These are phyloP conservation scores for Salix dunnii DNA, from an alignment of 345 rosid genomes.

Conservation along the genomic window DNA sequence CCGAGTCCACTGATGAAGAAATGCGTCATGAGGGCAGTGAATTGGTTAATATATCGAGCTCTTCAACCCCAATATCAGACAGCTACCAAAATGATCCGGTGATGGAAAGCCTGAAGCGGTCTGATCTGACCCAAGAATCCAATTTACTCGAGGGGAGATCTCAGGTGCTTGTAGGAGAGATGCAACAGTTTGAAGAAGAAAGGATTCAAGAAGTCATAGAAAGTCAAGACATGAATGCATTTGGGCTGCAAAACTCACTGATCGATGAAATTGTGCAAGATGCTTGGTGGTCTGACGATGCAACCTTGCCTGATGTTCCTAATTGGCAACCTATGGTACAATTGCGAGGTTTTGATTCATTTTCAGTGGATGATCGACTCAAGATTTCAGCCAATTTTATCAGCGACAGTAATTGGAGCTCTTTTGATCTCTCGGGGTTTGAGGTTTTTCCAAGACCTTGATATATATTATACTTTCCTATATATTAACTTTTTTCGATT, in stretches of 20 bases:
- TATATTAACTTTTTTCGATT: neutral
- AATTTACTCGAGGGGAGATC: constrained; percentile 9
- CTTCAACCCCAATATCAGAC: constrained; percentile 9
- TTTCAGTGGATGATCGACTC: constrained; percentile 35
- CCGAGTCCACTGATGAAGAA: constrained; percentile 8
- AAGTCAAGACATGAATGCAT: constrained; percentile 18
- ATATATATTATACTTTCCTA: constrained; percentile 4
- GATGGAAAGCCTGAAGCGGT: constrained; percentile 12
- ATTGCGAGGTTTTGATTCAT: constrained; percentile 28
- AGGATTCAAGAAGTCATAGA: constrained; percentile 17
- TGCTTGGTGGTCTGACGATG: constrained; percentile 31
- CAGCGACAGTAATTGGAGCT: constrained; percentile 42
- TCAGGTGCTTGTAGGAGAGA: constrained; percentile 15
- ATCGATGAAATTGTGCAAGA: constrained; percentile 46
- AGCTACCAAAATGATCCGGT: constrained; percentile 9
- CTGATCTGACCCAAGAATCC: constrained; percentile 6
- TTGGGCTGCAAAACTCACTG: constrained; percentile 28
- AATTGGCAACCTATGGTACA: constrained; percentile 30
- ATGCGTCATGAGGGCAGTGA: neutral
- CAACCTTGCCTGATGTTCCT: neutral
- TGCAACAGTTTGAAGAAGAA: constrained; percentile 13
- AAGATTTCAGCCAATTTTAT: constrained; percentile 36
- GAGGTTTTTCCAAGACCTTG: constrained; percentile 42
- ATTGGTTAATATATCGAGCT: constrained; percentile 5
- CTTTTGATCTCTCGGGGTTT: constrained; percentile 52